Evolutionary conservation across 768 basidiomycete genomes (phyloP).

Genomic region (Gloeophyllum trabeum): DNA sequence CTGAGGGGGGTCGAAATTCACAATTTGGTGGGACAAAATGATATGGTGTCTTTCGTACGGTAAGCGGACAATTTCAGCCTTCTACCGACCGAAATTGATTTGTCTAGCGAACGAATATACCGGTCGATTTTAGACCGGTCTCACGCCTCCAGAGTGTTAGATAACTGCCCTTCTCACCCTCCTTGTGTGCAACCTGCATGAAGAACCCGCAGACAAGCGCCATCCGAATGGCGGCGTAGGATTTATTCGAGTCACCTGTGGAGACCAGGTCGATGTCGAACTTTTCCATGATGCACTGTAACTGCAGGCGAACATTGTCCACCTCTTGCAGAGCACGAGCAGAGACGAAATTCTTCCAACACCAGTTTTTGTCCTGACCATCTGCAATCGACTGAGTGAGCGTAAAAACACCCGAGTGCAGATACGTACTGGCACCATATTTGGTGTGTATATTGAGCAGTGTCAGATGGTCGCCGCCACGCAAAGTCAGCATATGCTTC

Average conservation of each 20-base stretch:
- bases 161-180: conserved; percentile 83
- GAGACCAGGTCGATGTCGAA: conserved; percentile 72
- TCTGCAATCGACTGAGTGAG: conserved; percentile 28
- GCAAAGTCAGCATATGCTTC: conserved; percentile 79
- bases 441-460: conserved; percentile 93
- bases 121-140: no score
- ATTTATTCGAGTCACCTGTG: conserved; percentile 54
- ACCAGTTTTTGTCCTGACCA: conserved; percentile 74
- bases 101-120: no score
- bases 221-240: conserved; percentile 66
- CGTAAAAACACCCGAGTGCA: not conserved
- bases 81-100: no score
- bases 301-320: conserved; percentile 85
- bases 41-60: no score
- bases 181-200: conserved; percentile 96
- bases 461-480: conserved; percentile 94
- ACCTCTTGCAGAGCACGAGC: conserved; percentile 78
- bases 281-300: conserved; percentile 86
- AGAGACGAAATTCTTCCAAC: conserved; percentile 85
- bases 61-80: no score
- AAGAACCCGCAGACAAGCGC: conserved; percentile 90
- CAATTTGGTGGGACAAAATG: no score
- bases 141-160: no score
- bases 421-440: conserved; percentile 63
- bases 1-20: no score